Evolutionary conservation across 805 yeast genomes (phyloP).

Genomic region (Pichia rugopelliculosa): DNA sequence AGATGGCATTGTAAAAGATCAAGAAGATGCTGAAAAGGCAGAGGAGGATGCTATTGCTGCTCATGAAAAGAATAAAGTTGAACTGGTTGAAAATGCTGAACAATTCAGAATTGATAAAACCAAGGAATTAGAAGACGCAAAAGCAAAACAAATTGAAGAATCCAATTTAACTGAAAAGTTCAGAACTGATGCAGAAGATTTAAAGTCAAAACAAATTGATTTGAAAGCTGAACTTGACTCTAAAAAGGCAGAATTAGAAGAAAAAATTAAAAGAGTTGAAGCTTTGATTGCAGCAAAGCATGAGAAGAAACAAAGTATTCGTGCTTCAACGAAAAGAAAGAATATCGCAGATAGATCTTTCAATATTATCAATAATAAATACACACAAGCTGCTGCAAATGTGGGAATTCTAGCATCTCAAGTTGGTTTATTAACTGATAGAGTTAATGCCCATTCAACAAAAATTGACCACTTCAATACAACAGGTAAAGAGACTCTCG

Average conservation of each 20-base stretch:
- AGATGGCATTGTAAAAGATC: constrained; percentile 38
- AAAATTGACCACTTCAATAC: constrained; percentile 33
- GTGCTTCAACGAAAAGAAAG: constrained; percentile 26
- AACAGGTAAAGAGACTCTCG: constrained; percentile 32
- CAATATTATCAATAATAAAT: constrained; percentile 27
- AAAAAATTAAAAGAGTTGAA: constrained; percentile 27
- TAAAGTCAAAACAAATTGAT: constrained; percentile 32
- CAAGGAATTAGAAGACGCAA: constrained; percentile 23
- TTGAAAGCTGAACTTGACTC: constrained; percentile 31
- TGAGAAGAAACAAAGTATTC: constrained; percentile 29
- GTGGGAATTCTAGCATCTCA: constrained; percentile 34
- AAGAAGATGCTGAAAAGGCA: constrained; percentile 36
- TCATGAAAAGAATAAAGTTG: constrained; percentile 39
- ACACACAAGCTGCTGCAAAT: constrained; percentile 32
- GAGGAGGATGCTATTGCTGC: constrained; percentile 40
- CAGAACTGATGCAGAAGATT: constrained; percentile 34
- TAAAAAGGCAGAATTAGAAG: constrained; percentile 32
- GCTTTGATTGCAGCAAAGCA: constrained; percentile 36
- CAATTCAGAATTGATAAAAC: constrained; percentile 33
- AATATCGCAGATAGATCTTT: constrained; percentile 36
- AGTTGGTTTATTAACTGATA: constrained; percentile 35
- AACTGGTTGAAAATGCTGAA: constrained; percentile 35
- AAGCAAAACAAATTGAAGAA: constrained; percentile 27
- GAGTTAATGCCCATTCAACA: constrained; percentile 38
- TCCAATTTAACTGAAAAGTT: constrained; percentile 29